A percentile compares a stretch with the other conserved stretches of the same genome.
Conservation (phyloP, 257 asterid genomes). For the Ajuga chamaepitys region DNA sequence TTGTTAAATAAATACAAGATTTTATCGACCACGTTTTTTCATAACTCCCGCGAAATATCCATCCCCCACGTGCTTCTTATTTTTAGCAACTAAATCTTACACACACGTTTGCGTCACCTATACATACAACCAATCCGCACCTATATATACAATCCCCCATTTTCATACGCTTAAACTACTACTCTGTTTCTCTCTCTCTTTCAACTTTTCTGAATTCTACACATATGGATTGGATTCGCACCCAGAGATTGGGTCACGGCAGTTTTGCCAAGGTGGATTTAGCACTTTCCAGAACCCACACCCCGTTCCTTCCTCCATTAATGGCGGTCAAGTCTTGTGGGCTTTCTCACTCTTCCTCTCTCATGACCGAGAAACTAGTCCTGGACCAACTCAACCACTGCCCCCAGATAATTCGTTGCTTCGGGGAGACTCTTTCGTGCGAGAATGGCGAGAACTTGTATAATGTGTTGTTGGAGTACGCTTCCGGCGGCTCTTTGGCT, state of each 20-base stretch:
- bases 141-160: background rate
- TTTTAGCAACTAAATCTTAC: constrained; percentile 13
- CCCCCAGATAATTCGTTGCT: constrained; percentile 59
- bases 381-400: constrained; percentile 52
- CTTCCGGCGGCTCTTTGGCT: constrained; percentile 58
- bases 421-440: constrained; percentile 44
- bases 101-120: constrained; percentile 25
- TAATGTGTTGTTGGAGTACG: constrained; percentile 72
- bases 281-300: constrained; percentile 33
- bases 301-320: constrained; percentile 18
- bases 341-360: constrained; percentile 35
- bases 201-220: background rate
- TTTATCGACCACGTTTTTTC: constrained; percentile 44
- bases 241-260: constrained; percentile 63
- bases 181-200: constrained; percentile 9
- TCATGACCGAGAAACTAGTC: constrained; percentile 45
- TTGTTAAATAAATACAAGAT: constrained; percentile 10
- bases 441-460: constrained; percentile 73
- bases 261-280: constrained; percentile 69
- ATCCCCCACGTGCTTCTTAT: constrained; percentile 62
- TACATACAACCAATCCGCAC: constrained; percentile 14
- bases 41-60: constrained; percentile 33
- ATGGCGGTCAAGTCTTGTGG: constrained; percentile 77
- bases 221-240: constrained; percentile 80
- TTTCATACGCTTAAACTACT: background rate